Evolutionary conservation across 2,329 filamentous ascomycete species (phyloP).

Genomic region (Xylariaceae sp.): DNA sequence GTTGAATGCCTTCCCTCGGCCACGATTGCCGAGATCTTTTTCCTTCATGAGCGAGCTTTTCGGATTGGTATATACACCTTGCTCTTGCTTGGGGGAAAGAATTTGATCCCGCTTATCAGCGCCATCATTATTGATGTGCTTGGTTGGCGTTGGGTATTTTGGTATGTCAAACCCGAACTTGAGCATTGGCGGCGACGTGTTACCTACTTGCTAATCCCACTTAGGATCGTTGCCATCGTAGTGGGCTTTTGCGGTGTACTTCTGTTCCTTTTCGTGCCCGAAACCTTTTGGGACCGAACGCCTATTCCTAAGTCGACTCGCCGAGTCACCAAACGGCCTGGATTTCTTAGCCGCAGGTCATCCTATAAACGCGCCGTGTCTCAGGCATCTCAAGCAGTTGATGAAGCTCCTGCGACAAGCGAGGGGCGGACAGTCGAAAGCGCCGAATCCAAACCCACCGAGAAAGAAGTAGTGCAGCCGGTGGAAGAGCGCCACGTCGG

Average conservation of each 20-base stretch:
- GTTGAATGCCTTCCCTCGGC: slow-evolving; percentile 91
- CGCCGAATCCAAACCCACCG: slow-evolving; percentile 9
- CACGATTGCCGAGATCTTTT: slow-evolving; percentile 94
- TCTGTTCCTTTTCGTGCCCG: slow-evolving; percentile 86
- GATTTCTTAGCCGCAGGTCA: slow-evolving; percentile 47
- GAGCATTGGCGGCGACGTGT: background rate
- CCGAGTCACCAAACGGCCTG: slow-evolving; percentile 40
- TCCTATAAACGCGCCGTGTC: slow-evolving; percentile 35
- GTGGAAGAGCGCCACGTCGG: slow-evolving; percentile 48
- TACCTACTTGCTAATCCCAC: slow-evolving; percentile 4
- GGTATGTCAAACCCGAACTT: slow-evolving; percentile 46
- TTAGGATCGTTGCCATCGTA: slow-evolving; percentile 75
- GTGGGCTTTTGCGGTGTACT: slow-evolving; percentile 66
- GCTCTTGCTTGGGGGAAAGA: slow-evolving; percentile 84
- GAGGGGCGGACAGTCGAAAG: slow-evolving; percentile 2
- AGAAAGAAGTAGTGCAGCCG: slow-evolving; percentile 6
- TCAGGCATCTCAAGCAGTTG: slow-evolving; percentile 5
- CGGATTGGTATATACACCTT: slow-evolving; percentile 91
- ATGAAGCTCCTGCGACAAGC: background rate
- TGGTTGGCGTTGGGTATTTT: slow-evolving; percentile 89
- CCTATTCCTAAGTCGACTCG: slow-evolving; percentile 46
- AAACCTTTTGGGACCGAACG: slow-evolving; percentile 91
- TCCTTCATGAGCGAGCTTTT: slow-evolving; percentile 84
- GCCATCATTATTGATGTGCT: slow-evolving; percentile 75
- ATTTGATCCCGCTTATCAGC: slow-evolving; percentile 80